Conservation (phyloP, 2,329 filamentous ascomycete genomes). For the Fonsecaea erecta region DNA sequence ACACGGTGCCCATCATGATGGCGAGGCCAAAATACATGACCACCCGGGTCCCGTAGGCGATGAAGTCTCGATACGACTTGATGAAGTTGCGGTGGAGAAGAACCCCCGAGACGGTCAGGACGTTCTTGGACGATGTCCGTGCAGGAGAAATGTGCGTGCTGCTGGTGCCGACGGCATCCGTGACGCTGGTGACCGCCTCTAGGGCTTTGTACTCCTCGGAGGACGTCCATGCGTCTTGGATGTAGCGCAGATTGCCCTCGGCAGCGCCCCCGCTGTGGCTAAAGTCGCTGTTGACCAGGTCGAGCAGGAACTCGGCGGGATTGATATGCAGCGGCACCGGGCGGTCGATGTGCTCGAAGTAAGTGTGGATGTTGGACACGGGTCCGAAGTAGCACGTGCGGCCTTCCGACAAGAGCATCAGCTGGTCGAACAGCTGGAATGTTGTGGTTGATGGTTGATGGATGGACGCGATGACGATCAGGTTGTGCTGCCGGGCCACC, state of each 20-base stretch:
- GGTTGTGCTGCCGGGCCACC: slow-evolving; percentile 62
- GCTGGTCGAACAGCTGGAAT: slow-evolving; percentile 79
- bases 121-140: slow-evolving; percentile 5
- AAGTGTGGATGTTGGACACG: slow-evolving; percentile 60
- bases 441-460: slow-evolving; percentile 83
- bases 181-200: neutral
- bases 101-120: slow-evolving; percentile 58
- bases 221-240: slow-evolving; percentile 61
- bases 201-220: slow-evolving; percentile 21
- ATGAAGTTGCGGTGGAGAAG: slow-evolving; percentile 79
- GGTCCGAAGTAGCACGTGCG: slow-evolving; percentile 74
- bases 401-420: slow-evolving; percentile 73
- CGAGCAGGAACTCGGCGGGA: slow-evolving; percentile 78
- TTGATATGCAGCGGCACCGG: slow-evolving; percentile 73
- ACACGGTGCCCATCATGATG: slow-evolving; percentile 67
- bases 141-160: neutral
- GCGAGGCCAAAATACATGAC: slow-evolving; percentile 73
- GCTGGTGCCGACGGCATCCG: neutral
- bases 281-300: slow-evolving; percentile 80
- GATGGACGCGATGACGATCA: slow-evolving; percentile 80
- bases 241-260: slow-evolving; percentile 55
- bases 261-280: slow-evolving; percentile 53
- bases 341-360: slow-evolving; percentile 67
- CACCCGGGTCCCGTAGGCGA: slow-evolving; percentile 81
- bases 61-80: slow-evolving; percentile 81